A percentile compares a stretch with the other conserved stretches of the same genome.
phyloP scores from a whole-genome alignment of 2,329 filamentous ascomycete species.

The Cercospora berteroae region DNA sequence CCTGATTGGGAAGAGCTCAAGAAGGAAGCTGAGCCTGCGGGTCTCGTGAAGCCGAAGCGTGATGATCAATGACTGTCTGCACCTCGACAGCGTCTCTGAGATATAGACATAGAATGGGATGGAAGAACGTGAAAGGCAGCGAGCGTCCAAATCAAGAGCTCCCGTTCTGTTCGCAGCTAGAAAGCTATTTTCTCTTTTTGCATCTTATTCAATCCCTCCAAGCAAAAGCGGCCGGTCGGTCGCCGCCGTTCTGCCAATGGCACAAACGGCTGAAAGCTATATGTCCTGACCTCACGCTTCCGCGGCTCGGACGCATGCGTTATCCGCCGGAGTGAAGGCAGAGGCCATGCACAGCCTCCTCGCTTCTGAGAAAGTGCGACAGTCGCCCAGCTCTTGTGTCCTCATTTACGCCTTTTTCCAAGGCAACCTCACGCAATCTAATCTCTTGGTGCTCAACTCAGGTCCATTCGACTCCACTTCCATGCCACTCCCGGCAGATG shows the following conservation, averaged over 20 bases:
- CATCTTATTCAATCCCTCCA: not conserved
- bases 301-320: not conserved
- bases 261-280: not conserved
- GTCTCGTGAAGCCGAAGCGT: constrained; percentile 53
- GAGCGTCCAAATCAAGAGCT: constrained; percentile 9
- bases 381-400: not conserved
- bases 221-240: not conserved
- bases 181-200: not conserved
- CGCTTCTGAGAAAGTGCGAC: not conserved
- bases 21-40: constrained; percentile 53
- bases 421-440: not conserved
- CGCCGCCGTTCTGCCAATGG: not conserved
- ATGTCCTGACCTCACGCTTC: not conserved
- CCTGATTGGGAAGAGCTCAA: constrained; percentile 52
- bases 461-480: not conserved
- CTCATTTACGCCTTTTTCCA: not conserved
- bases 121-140: not conserved
- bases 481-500: not conserved
- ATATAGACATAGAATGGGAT: not conserved
- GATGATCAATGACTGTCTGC: constrained; percentile 39
- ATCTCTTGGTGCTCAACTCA: not conserved
- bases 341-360: not conserved
- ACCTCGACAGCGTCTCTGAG: not conserved
- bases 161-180: not conserved
- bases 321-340: not conserved